phyloP scores from a whole-genome alignment of 2,329 filamentous ascomycete species.

The Akanthomyces dipterigenus region DNA sequence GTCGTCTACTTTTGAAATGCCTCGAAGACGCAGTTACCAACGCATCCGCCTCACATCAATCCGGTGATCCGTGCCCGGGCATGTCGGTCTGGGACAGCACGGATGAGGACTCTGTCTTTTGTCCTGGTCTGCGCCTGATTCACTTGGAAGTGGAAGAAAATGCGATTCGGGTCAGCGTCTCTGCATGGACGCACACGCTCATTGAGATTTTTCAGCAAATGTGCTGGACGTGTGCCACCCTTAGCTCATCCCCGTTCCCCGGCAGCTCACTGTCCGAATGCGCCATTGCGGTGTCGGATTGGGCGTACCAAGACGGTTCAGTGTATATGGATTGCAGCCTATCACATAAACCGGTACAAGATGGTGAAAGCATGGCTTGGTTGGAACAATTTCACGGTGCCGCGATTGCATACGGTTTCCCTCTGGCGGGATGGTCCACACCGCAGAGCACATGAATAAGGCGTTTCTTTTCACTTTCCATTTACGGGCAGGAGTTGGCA shows the following conservation, averaged over 20 bases:
- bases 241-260: slow-evolving; percentile 29
- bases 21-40: slow-evolving; percentile 26
- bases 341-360: slow-evolving; percentile 24
- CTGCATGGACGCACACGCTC: slow-evolving; percentile 28
- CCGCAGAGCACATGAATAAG: slow-evolving; percentile 3
- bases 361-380: slow-evolving; percentile 22
- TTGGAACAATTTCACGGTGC: slow-evolving; percentile 24
- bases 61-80: slow-evolving; percentile 22
- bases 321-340: slow-evolving; percentile 29
- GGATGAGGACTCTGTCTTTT: slow-evolving; percentile 19
- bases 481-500: neutral
- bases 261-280: slow-evolving; percentile 24
- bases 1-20: slow-evolving; percentile 23
- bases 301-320: slow-evolving; percentile 26
- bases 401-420: slow-evolving; percentile 29
- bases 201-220: slow-evolving; percentile 31
- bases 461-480: neutral
- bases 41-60: slow-evolving; percentile 20
- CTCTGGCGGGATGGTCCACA: slow-evolving; percentile 17
- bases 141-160: slow-evolving; percentile 30
- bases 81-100: slow-evolving; percentile 32
- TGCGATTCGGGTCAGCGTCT: slow-evolving; percentile 25
- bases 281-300: slow-evolving; percentile 24
- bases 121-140: slow-evolving; percentile 26
- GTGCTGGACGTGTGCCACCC: slow-evolving; percentile 29